These are phyloP conservation scores for Penicillium odoratum DNA, from an alignment of 495 filamentous ascomycete genomes.

Conservation along the genomic window DNA sequence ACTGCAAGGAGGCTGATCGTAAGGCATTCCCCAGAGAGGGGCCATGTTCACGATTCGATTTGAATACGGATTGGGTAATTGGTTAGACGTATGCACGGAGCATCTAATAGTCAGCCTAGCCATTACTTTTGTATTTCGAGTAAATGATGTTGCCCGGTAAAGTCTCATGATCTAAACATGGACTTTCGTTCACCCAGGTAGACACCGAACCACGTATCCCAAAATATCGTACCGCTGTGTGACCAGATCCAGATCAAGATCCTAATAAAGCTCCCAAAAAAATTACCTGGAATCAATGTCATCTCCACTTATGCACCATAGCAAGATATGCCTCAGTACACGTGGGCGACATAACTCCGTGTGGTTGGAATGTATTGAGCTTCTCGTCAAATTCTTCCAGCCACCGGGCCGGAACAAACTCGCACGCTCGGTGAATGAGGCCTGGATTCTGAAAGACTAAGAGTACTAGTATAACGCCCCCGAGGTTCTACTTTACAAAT, in stretches of 20 bases:
- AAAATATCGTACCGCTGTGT: neutral
- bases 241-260: constrained; percentile 15
- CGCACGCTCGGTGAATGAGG: constrained; percentile 7
- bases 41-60: neutral
- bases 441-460: constrained; percentile 10
- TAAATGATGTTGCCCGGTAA: neutral
- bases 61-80: neutral
- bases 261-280: constrained; percentile 47
- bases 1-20: constrained; percentile 5
- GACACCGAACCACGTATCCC: constrained; percentile 14
- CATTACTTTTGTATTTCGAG: neutral
- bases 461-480: constrained; percentile 3
- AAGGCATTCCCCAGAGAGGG: neutral
- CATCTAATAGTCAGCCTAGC: neutral
- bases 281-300: constrained; percentile 44
- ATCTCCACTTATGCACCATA: constrained; percentile 39
- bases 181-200: neutral
- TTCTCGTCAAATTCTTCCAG: constrained; percentile 17
- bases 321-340: constrained; percentile 39
- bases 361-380: constrained; percentile 20
- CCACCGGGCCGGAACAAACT: constrained; percentile 14
- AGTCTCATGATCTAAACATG: neutral
- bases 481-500: neutral
- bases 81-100: neutral
- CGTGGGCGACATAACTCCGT: constrained; percentile 24